Evolutionary conservation across 177 flowering plant species (phyloP), one percentile per base, ranked within the genome.

Genomic region (Tripterygium wilfordii): DNA sequence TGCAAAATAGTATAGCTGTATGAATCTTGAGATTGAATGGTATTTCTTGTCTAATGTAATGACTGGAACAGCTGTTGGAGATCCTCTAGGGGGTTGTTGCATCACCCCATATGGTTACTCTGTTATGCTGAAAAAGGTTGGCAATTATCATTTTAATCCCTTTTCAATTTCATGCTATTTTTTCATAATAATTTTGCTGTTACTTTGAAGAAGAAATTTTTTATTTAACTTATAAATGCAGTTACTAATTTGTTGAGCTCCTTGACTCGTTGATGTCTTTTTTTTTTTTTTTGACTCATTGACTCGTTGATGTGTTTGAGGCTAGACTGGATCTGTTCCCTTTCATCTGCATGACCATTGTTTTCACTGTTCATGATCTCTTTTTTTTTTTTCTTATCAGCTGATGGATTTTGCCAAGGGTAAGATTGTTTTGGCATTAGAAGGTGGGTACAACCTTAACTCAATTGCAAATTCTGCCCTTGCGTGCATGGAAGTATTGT

Each of bases 81-180:
- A 94, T 82, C 99, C 99, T 48, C 69, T 90, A 17, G 99, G 99
- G 7, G 97, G 99, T 50, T 94, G 99, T 63, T 31, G 85, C 54
- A 65, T 94, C 56, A 81, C 88, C 3, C 99, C 99, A 47, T 70
- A 69, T 67, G 97, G 99, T 22, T 94, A 85, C 64, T 77, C 96
- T 2, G 53, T 87, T 20, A 63, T 90, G 96, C 69, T 87, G 68
- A 74, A 76, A 56, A 83, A 87, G 99, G 99, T 89, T 45, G 40
- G 71, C 16, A n/a, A 51, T 49, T 12, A 3, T 21, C 24, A n/a
- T 27, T 58, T 48, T 2, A 18, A 20, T 22, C 12, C 1, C 8
- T 40, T 40, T 7, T 7, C 12, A 7, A 30, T 30, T 6, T 6
- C 33, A 30, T 30, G 7, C 12, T 30, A 12, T 30, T 30, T 6